These are phyloP conservation scores for Daldinia eschscholtzii DNA, from an alignment of 2,329 filamentous ascomycete species.

Conservation along the genomic window DNA sequence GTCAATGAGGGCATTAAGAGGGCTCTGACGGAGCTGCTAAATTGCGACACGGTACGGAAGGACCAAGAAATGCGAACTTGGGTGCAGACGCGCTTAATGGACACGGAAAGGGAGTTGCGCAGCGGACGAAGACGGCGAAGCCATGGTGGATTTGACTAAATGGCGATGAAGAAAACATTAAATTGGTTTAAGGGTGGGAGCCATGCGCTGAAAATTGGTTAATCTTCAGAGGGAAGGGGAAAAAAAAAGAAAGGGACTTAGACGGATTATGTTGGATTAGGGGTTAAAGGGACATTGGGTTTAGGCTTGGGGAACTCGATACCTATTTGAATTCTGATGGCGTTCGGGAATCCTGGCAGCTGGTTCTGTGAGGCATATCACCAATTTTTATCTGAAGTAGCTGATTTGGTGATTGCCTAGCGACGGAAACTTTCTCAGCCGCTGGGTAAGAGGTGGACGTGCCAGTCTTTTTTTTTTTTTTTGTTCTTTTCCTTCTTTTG, in stretches of 20 bases:
- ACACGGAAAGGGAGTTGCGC: constrained; percentile 70
- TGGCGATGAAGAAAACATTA: not conserved
- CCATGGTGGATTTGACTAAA: constrained; percentile 48
- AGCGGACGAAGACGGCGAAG: constrained; percentile 65
- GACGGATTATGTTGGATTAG: constrained; percentile 24
- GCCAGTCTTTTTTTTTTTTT: not conserved
- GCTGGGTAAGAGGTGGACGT: not conserved
- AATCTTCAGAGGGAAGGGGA: constrained; percentile 14
- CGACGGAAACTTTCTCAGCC: not conserved
- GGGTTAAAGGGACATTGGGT: constrained; percentile 19
- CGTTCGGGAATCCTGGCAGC: constrained; percentile 18
- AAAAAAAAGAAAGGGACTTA: constrained; percentile 23
- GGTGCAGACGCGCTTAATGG: constrained; percentile 70
- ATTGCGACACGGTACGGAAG: constrained; percentile 67
- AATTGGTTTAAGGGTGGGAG: constrained; percentile 1
- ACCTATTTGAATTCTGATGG: constrained; percentile 45
- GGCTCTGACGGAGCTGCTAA: constrained; percentile 71
- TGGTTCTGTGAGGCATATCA: constrained; percentile 6
- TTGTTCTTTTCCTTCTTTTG: not conserved
- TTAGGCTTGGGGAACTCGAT: constrained; percentile 40
- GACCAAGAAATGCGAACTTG: constrained; percentile 67
- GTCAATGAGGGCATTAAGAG: constrained; percentile 73
- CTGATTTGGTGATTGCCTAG: not conserved
- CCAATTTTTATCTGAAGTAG: not conserved
- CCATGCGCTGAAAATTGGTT: constrained; percentile 12